Percentiles rank a stretch among this genome's conserved stretches.
Conservation (phyloP, 306 rosid genomes). For the Cicer yamashitae region DNA sequence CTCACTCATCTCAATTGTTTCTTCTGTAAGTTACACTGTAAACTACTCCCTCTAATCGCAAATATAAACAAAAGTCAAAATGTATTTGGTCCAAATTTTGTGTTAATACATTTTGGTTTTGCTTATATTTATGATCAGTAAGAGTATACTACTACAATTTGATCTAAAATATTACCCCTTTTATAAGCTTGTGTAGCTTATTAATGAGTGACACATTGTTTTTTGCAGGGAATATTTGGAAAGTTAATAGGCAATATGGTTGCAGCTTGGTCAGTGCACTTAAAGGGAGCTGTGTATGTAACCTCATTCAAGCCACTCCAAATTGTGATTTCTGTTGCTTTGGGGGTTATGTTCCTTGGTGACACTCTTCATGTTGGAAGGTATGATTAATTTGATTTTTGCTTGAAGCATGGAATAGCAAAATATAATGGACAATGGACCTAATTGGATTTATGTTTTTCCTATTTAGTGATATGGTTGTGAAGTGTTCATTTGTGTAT, state of each 20-base stretch:
- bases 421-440: no score
- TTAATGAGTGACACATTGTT: background rate
- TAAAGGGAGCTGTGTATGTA: conserved; percentile 75
- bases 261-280: conserved; percentile 67
- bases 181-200: conserved; percentile 8
- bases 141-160: background rate
- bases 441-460: no score
- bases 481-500: background rate
- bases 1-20: conserved; percentile 69
- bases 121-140: no score
- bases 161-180: background rate
- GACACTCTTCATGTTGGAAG: conserved; percentile 87
- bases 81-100: no score
- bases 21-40: conserved; percentile 67
- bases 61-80: no score
- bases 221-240: conserved; percentile 70
- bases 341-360: conserved; percentile 78
- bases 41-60: background rate
- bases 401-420: conserved; percentile 2
- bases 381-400: conserved; percentile 46
- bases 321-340: conserved; percentile 72
- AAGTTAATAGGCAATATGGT: conserved; percentile 69
- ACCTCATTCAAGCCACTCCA: conserved; percentile 91
- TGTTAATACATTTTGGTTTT: no score
- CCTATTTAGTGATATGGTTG: background rate